Base-by-base conservation (phyloP, 306 rosid species). In the Casuarina glauca region DNA sequence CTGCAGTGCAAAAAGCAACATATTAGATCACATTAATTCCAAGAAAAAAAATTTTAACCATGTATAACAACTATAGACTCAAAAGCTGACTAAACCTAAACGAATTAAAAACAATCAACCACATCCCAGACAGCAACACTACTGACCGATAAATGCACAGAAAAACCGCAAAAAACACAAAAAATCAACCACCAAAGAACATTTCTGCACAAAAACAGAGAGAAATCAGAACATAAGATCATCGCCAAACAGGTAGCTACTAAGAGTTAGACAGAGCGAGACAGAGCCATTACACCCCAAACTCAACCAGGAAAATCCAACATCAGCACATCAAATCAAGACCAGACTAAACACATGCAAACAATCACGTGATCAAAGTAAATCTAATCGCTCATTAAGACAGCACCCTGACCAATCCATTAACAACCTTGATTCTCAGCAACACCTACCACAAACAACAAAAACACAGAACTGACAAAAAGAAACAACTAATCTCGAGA, bases 1-100 rank as follows among this genome's bases (percentile, higher is more conserved):
- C 13, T 41, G 55, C 49, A 62, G 72, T 72, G 85, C 81, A 74
- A 8, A 67, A 9, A 61, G 43, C 16, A 67, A 74, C 9, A 10
- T 42, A 69, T 12, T 32, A 9, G 74, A 50, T 10, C 7, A 73
- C n/a, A 26, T 20, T 48, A 20, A 43, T 4, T 69, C 45, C 2
- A 0, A 17, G 13, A 9, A n/a, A 4, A n/a, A 10, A 57, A 57
- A 3, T 0, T 0, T 0, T 0, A 1, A 3, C 32, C n/a, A n/a
- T n/a, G n/a, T n/a, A n/a, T 6, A 17, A 5, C 32, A 54, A 17
- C 6, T 16, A 2, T 6, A 53, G 17, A 20, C 1, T 17, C 32
- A 17, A 16, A 16, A 54, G 26, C 32, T 26, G 17, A 26, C 3
- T 16, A 54, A 54, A 1, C 3, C 44, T 5, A 62, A 5, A 36